Evolutionary conservation across 192 early-diverging fungal genomes (phyloP).

Genomic region (Coemansia reversa): DNA sequence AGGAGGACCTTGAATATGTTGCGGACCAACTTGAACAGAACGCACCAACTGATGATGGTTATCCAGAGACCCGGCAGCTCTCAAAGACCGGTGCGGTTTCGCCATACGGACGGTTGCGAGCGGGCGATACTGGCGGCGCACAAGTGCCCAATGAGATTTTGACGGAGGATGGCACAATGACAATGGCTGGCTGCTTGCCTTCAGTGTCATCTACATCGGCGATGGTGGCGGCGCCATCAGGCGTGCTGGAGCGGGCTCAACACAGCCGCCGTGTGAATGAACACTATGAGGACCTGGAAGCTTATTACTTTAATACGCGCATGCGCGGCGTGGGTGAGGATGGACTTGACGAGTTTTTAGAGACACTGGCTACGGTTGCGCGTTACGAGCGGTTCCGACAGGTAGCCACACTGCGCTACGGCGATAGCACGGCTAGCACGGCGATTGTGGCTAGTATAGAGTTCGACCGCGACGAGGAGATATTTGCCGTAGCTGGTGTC

Average conservation of each 20-base stretch:
- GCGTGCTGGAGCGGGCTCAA: constrained; percentile 5
- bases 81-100: constrained; percentile 9
- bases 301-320: constrained; percentile 69
- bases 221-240: not conserved
- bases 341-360: constrained; percentile 48
- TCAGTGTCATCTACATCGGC: constrained; percentile 1
- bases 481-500: constrained; percentile 92
- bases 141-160: constrained; percentile 40
- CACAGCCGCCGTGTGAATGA: constrained; percentile 53
- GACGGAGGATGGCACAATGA: constrained; percentile 4
- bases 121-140: constrained; percentile 19
- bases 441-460: constrained; percentile 92
- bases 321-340: constrained; percentile 47
- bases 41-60: constrained; percentile 11
- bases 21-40: constrained; percentile 42
- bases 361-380: constrained; percentile 69
- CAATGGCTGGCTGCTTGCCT: constrained; percentile 1
- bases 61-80: constrained; percentile 11
- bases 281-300: constrained; percentile 71
- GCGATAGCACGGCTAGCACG: constrained; percentile 64
- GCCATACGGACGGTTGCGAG: constrained; percentile 3
- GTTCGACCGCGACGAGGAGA: constrained; percentile 91
- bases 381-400: constrained; percentile 67
- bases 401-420: constrained; percentile 78
- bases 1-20: constrained; percentile 43